Conservation (phyloP, 768 basidiomycete genomes). For the Melanogaster broomeanus region DNA sequence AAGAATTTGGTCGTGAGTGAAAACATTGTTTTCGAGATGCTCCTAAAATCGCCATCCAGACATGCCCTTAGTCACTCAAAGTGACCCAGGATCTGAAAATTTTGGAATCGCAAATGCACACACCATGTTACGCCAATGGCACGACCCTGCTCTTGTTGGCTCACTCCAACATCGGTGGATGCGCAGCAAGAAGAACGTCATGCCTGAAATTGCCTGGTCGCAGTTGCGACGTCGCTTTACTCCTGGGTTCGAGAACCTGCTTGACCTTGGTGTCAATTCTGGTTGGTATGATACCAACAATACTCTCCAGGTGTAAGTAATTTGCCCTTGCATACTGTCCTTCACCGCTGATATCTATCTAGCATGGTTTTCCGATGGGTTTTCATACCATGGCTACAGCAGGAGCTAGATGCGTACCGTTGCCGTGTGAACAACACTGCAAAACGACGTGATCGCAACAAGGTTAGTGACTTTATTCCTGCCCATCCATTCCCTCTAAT, state of each 20-base stretch:
- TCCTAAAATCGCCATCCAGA: conserved; percentile 17
- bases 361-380: conserved; percentile 31
- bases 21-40: neutral
- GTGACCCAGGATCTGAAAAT: conserved; percentile 47
- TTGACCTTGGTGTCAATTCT: conserved; percentile 31
- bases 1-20: conserved; percentile 16
- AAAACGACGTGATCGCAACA: neutral
- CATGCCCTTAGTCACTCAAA: conserved; percentile 43
- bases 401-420: neutral
- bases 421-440: conserved; percentile 1
- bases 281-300: conserved; percentile 33
- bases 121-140: conserved; percentile 37
- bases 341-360: conserved; percentile 27
- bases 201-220: conserved; percentile 46
- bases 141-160: conserved; percentile 38
- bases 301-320: conserved; percentile 24
- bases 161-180: conserved; percentile 45
- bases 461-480: neutral
- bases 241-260: conserved; percentile 37
- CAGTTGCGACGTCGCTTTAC: conserved; percentile 28
- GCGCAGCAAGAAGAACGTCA: conserved; percentile 40
- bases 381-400: conserved; percentile 12
- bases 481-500: neutral
- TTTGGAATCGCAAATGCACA: conserved; percentile 45
- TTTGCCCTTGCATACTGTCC: no score